These are phyloP conservation scores for Fusarium citri DNA, from an alignment of 2,329 filamentous ascomycete species.

Conservation along the genomic window DNA sequence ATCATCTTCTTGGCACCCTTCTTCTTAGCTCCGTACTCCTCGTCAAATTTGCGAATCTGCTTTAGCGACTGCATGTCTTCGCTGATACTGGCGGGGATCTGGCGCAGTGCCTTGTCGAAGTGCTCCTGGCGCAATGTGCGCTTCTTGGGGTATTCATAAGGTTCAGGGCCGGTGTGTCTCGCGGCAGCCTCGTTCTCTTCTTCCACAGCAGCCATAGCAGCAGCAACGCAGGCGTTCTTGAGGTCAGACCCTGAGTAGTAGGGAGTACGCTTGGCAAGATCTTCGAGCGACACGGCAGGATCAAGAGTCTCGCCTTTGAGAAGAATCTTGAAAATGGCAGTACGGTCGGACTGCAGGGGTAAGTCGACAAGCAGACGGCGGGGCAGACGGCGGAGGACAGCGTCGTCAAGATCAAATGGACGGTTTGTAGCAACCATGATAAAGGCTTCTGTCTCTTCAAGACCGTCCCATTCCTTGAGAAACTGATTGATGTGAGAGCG, in stretches of 20 bases:
- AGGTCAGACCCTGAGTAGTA: slow-evolving; percentile 87
- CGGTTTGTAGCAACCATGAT: slow-evolving; percentile 99
- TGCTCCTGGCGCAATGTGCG: slow-evolving; percentile 70
- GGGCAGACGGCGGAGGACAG: slow-evolving; percentile 80
- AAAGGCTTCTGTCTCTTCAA: slow-evolving; percentile 84
- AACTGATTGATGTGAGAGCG: slow-evolving; percentile 97
- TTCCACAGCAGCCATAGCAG: slow-evolving; percentile 81
- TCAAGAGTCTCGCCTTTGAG: slow-evolving; percentile 75
- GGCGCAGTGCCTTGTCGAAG: slow-evolving; percentile 86
- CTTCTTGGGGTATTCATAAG: slow-evolving; percentile 71
- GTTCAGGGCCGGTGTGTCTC: slow-evolving; percentile 54
- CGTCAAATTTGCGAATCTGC: slow-evolving; percentile 94
- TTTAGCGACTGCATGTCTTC: slow-evolving; percentile 91
- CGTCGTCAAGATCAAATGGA: slow-evolving; percentile 93
- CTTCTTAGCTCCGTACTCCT: slow-evolving; percentile 88
- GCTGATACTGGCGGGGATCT: slow-evolving; percentile 91
- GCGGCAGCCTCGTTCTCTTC: slow-evolving; percentile 70
- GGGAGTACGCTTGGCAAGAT: slow-evolving; percentile 74
- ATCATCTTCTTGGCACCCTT: slow-evolving; percentile 70
- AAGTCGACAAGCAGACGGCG: slow-evolving; percentile 79
- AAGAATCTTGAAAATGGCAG: slow-evolving; percentile 77
- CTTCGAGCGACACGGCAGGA: slow-evolving; percentile 67
- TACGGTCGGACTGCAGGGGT: slow-evolving; percentile 73
- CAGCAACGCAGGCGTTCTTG: slow-evolving; percentile 84
- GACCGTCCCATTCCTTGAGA: slow-evolving; percentile 94